A percentile compares a stretch with the other conserved stretches of the same genome.
Conservation (phyloP, 1,139 yeast species). For the Yamadazyma friedrichii region DNA sequence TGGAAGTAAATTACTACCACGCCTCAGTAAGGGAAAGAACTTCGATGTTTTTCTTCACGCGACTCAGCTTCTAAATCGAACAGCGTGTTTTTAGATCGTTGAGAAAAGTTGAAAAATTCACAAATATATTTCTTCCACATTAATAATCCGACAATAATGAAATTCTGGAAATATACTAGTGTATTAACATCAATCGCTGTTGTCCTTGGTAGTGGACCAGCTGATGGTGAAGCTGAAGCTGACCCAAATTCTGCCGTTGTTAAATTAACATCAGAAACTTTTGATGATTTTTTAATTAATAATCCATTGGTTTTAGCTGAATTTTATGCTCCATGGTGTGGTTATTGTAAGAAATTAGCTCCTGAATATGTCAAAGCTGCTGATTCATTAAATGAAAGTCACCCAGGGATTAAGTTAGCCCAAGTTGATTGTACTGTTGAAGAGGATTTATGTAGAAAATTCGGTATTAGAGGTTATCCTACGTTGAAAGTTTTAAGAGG, state of each 20-base stretch:
- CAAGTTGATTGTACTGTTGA: constrained; percentile 94
- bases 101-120: background rate
- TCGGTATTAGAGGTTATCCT: constrained; percentile 87
- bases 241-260: constrained; percentile 88
- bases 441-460: constrained; percentile 71
- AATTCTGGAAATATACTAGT: constrained; percentile 42
- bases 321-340: constrained; percentile 99
- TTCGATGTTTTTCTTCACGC: background rate
- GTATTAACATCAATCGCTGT: constrained; percentile 42
- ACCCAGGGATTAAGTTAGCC: constrained; percentile 69
- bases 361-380: constrained; percentile 93
- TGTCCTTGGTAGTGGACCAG: constrained; percentile 40
- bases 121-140: background rate
- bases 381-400: constrained; percentile 58
- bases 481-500: constrained; percentile 85
- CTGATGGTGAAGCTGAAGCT: constrained; percentile 64
- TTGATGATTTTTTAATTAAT: constrained; percentile 61
- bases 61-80: background rate
- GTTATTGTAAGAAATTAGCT: constrained; percentile 92
- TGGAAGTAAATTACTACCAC: too few species aligned
- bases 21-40: too few species aligned
- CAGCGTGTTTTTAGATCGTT: constrained; percentile 5
- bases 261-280: constrained; percentile 60
- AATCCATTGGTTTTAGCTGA: constrained; percentile 88
- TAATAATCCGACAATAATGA: constrained; percentile 23